These are phyloP conservation scores for Rhizoclosmatium sp. DNA, from an alignment of 192 early-diverging fungal genomes.

Conservation along the genomic window DNA sequence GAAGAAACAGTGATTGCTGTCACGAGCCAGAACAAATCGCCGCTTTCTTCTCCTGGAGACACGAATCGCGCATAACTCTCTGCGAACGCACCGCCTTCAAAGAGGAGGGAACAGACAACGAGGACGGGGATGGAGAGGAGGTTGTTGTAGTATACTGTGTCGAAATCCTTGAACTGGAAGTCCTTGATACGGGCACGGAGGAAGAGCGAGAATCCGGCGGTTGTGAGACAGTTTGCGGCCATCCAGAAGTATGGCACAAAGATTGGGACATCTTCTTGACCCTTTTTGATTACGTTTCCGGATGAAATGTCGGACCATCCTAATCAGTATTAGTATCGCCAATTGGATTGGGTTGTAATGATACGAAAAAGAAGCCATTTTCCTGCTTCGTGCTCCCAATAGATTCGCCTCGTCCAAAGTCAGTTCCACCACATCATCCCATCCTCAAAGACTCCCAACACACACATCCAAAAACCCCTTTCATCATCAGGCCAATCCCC, in stretches of 20 bases:
- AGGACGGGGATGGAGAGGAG: constrained; percentile 82
- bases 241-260: constrained; percentile 73
- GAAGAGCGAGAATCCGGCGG: constrained; percentile 85
- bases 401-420: too few species aligned
- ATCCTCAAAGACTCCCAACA: too few species aligned
- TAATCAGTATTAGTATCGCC: background rate
- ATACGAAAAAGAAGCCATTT: too few species aligned
- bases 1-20: constrained; percentile 81
- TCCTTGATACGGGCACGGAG: constrained; percentile 90
- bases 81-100: constrained; percentile 39
- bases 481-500: background rate
- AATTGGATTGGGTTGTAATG: too few species aligned
- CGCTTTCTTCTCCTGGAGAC: constrained; percentile 29
- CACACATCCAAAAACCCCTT: too few species aligned
- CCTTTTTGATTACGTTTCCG: constrained; percentile 46
- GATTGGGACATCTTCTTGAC: background rate
- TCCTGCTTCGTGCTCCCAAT: too few species aligned
- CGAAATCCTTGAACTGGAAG: constrained; percentile 95
- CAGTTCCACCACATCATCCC: too few species aligned
- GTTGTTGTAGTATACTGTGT: constrained; percentile 98
- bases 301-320: constrained; percentile 52
- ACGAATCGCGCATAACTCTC: constrained; percentile 41
- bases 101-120: constrained; percentile 45
- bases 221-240: constrained; percentile 89
- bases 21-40: constrained; percentile 37